Conservation (phyloP, 2,329 filamentous ascomycete genomes). For the Hypocrella siamensis region DNA sequence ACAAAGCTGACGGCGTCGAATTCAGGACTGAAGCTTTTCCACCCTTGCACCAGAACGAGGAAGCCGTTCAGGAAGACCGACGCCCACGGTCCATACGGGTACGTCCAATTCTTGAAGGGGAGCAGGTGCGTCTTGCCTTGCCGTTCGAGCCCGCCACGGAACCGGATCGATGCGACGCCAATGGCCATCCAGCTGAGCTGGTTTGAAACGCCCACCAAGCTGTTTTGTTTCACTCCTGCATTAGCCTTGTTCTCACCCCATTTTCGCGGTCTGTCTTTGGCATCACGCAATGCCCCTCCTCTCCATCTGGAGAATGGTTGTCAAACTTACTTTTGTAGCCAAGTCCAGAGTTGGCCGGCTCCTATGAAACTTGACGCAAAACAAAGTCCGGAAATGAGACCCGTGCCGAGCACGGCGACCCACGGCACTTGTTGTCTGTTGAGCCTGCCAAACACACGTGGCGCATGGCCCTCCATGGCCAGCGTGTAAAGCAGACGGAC, state of each 20-base stretch:
- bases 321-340: slow-evolving; percentile 48
- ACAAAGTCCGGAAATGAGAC: slow-evolving; percentile 41
- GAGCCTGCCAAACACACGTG: slow-evolving; percentile 29
- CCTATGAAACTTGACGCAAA: slow-evolving; percentile 52
- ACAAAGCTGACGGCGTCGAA: slow-evolving; percentile 46
- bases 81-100: slow-evolving; percentile 43
- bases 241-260: not conserved
- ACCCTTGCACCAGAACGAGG: slow-evolving; percentile 48
- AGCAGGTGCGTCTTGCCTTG: slow-evolving; percentile 46
- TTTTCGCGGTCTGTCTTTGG: too few species aligned
- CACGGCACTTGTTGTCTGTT: slow-evolving; percentile 21
- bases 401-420: slow-evolving; percentile 31
- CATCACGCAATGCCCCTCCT: too few species aligned
- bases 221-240: slow-evolving; percentile 7
- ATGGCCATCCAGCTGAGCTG: slow-evolving; percentile 53
- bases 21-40: slow-evolving; percentile 42
- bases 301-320: too few species aligned
- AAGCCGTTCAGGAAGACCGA: slow-evolving; percentile 41
- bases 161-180: slow-evolving; percentile 47
- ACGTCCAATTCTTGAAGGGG: slow-evolving; percentile 52
- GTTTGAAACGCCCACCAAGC: slow-evolving; percentile 50
- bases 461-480: slow-evolving; percentile 32
- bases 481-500: slow-evolving; percentile 19
- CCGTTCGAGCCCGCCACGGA: slow-evolving; percentile 37
- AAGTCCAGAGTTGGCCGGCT: slow-evolving; percentile 48